Evolutionary conservation across 257 asterid species (phyloP).

Genomic region (Prunella vulgaris): DNA sequence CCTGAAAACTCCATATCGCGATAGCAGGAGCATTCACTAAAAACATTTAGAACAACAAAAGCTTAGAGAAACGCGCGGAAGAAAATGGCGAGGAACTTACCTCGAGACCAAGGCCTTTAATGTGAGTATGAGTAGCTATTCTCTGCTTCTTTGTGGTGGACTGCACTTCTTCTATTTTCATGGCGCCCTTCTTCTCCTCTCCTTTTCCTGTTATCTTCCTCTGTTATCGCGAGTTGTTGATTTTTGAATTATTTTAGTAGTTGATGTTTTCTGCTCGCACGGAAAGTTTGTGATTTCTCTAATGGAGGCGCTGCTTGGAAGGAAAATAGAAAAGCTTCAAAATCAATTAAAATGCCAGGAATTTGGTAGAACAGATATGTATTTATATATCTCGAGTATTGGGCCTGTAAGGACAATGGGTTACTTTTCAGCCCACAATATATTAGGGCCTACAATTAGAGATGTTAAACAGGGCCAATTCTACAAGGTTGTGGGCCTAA

Average conservation of each 20-base stretch:
- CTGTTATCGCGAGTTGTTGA: background rate
- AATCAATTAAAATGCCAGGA: background rate
- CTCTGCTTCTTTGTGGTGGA: conserved; percentile 53
- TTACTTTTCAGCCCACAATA: background rate
- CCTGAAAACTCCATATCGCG: background rate
- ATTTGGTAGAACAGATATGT: background rate
- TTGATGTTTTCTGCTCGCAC: background rate
- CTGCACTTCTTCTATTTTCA: conserved; percentile 57
- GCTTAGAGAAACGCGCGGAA: background rate
- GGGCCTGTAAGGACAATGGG: background rate
- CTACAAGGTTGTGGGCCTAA: too few relatives aligned
- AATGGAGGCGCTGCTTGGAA: conserved; percentile 21
- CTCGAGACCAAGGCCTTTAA: conserved; percentile 59
- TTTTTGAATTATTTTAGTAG: background rate
- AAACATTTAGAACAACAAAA: background rate
- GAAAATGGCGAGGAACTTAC: conserved; percentile 1
- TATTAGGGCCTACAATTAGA: too few relatives aligned
- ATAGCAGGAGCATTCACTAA: background rate
- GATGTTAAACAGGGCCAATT: too few relatives aligned
- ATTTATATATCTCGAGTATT: background rate
- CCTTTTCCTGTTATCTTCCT: background rate
- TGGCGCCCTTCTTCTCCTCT: background rate
- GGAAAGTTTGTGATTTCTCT: background rate
- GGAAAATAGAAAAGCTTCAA: background rate
- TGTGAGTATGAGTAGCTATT: conserved; percentile 53